Conservation (phyloP, 2,329 filamentous ascomycete species). For the Fusarium agapanthi region DNA sequence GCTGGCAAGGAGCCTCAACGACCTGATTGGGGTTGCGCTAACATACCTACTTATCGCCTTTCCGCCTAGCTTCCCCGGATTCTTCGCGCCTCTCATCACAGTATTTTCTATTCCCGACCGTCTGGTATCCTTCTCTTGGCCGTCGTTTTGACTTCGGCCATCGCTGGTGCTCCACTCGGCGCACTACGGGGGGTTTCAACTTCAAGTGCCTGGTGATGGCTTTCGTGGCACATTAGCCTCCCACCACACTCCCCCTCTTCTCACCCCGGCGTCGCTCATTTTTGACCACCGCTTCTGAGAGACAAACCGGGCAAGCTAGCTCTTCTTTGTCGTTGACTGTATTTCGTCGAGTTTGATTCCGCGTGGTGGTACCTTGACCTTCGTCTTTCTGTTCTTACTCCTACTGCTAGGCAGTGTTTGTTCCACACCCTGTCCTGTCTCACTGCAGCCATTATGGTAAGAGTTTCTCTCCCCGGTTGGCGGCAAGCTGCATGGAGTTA, state of each 20-base stretch:
- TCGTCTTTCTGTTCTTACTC: constrained; percentile 41
- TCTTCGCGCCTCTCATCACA: constrained; percentile 33
- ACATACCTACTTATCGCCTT: constrained; percentile 37
- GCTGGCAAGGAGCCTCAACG: constrained; percentile 26
- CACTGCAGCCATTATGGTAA: constrained; percentile 60
- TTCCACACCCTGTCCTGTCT: constrained; percentile 47
- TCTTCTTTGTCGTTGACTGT: constrained; percentile 46
- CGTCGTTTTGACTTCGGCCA: constrained; percentile 33
- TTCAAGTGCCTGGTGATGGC: constrained; percentile 44
- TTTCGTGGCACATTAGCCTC: constrained; percentile 49
- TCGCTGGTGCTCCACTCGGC: constrained; percentile 42
- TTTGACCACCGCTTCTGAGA: constrained; percentile 42
- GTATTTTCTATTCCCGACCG: constrained; percentile 32
- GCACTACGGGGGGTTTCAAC: constrained; percentile 41
- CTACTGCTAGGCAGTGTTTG: constrained; percentile 38
- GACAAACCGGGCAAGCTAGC: constrained; percentile 41
- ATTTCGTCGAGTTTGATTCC: constrained; percentile 48
- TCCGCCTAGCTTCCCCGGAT: constrained; percentile 38
- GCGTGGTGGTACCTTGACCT: constrained; percentile 50
- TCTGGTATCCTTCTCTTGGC: constrained; percentile 37
- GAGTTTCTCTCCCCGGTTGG: constrained; percentile 50
- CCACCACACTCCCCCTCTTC: constrained; percentile 45
- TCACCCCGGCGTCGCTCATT: constrained; percentile 45
- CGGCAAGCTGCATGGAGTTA: constrained; percentile 57
- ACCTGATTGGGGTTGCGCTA: constrained; percentile 30